phyloP scores from a whole-genome alignment of 306 rosid species.

The Mucuna pruriens region DNA sequence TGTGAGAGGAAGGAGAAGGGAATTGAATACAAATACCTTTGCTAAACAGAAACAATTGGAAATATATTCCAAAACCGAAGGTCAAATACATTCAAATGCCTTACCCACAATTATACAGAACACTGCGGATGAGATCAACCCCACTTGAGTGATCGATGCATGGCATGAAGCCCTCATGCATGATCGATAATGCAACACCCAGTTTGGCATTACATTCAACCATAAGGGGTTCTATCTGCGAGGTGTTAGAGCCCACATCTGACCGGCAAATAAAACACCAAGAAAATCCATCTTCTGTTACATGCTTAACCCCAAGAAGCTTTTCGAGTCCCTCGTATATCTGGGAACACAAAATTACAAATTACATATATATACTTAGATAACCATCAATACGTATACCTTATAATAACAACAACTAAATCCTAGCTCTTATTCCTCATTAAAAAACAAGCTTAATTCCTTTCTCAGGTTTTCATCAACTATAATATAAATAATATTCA shows the following conservation, averaged over 20 bases:
- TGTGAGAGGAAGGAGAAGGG: too few species aligned
- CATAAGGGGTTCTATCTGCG: conserved; percentile 33
- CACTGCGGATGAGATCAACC: conserved; percentile 61
- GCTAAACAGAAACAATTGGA: neutral
- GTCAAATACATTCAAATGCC: conserved; percentile 13
- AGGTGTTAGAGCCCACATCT: conserved; percentile 31
- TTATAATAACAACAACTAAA: neutral
- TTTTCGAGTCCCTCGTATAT: conserved; percentile 53
- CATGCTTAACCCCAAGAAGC: conserved; percentile 68
- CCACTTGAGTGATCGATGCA: conserved; percentile 62
- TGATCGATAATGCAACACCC: conserved; percentile 65
- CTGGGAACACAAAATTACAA: conserved; percentile 50
- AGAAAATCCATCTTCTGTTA: conserved; percentile 66
- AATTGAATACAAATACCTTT: too few species aligned
- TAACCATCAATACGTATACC: neutral
- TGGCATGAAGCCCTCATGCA: conserved; percentile 76
- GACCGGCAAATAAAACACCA: conserved; percentile 61
- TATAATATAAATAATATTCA: neutral
- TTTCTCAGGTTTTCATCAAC: neutral
- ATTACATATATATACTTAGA: neutral
- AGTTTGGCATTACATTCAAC: conserved; percentile 68
- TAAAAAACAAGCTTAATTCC: neutral
- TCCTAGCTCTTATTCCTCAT: neutral
- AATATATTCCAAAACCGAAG: neutral
- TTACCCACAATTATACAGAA: conserved; percentile 74